Base-by-base conservation (phyloP, 345 rosid species). In the Populus simonii region DNA sequence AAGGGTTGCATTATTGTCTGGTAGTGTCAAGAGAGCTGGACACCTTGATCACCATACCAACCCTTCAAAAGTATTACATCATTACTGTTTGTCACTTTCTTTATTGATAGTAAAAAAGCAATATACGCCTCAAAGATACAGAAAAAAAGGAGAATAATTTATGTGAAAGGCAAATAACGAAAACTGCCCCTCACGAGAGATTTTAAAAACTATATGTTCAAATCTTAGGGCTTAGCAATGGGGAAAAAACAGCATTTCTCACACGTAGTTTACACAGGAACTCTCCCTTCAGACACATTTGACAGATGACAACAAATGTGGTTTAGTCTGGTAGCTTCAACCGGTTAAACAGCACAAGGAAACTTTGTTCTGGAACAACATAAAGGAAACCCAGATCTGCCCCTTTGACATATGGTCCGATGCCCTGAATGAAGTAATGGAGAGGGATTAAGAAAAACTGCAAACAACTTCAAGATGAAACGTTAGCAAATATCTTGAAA, bases 321-420 rank as follows among this genome's bases (percentile, higher is more conserved):
- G 47, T 70, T 91, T 86, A 91, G 62, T 91, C 89, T 2, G 97
- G 98, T 62, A 95, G 84, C 74, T 79, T 90, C 81, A 95, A 84
- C 29, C 96, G 92, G 88, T 91, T 93, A 87, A 95, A 95, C 81
- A 93, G 83, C 76, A 95, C 93, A 43, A 95, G 86, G 91, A 95
- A 95, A 83, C 98, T 92, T 86, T 93, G 93, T 83, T 89, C 93
- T 7, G 98, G 96, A 74, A 93, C 92, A 35, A 87, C 76, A 67
- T 95, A 89, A 18, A 95, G 87, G 87, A 95, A 93, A 68, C 98
- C 99, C 23, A 95, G 93, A 85, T 95, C 99, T 38, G 93, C 97
- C 11, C 96, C 97, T 62, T 87, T 93, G 71, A 87, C 83, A 76
- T 88, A 93, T 29, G 94, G 94, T 82, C 92, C 93, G 80, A 90